Base-by-base conservation (phyloP, 108 stramenopile species). In the Ochromonas danica region DNA sequence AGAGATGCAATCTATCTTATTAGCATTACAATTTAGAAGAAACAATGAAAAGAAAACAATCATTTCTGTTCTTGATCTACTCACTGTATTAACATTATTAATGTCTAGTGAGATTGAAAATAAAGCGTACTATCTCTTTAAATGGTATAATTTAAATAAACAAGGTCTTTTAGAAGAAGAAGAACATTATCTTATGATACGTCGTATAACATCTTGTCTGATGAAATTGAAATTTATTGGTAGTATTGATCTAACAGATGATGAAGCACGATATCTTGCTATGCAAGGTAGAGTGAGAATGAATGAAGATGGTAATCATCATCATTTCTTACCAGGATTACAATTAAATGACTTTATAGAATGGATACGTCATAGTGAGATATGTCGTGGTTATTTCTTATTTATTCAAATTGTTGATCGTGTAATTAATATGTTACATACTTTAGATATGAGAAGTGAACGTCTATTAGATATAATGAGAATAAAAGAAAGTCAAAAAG, bases 81-180 rank as follows among this genome's bases (percentile, higher is more conserved):
- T 67, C 14, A 67, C 63, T 10, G 35, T 36, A 36, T 36, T 67
- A 36, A 10, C 10, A 10, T 6, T 67, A 6, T 31, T 67, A 6
- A 31, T 22, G 17, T 14, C 27, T 35, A 10, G 33, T 28, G 6
- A 22, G 6, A 10, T 28, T 3, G 33, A 6, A 31, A 22, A 67
- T 10, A 28, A 36, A 33, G 27, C 35, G 31, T 10, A 67, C 14
- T 33, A 31, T 67, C 31, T 67, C 30, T 67, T 67, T 33, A 28
- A 36, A 36, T 67, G 63, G 63, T 67, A 67, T 36, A 67, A 67
- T 36, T 14, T 25, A 31, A 67, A 36, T 67, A 3, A 67, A 36
- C 3, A 6, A 10, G 63, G 63, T 31, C 31, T 67, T 31, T 67
- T 67, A 33, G 31, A 22, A 67, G 63, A 67, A 67, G 63, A 31